A percentile compares a stretch with the other conserved stretches of the same genome.
phyloP scores from a whole-genome alignment of 495 filamentous ascomycete species.

The Aspergillus bridgeri region DNA sequence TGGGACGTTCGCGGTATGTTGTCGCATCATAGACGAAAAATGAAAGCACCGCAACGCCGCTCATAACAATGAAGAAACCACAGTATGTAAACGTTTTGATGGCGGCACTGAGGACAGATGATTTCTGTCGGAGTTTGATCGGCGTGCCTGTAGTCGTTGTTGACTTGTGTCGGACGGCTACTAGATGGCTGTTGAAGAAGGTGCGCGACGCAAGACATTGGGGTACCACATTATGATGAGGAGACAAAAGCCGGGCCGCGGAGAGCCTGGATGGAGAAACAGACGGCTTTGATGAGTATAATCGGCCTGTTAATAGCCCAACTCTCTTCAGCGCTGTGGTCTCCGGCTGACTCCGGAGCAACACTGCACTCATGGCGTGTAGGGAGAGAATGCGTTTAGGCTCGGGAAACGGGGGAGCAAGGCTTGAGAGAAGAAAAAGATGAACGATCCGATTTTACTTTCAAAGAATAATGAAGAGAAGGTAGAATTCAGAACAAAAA shows the following conservation, averaged over 20 bases:
- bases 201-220: constrained; percentile 27
- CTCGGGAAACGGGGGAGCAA: neutral
- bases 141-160: constrained; percentile 15
- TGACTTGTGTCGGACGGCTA: constrained; percentile 31
- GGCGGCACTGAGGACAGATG: constrained; percentile 19
- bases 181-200: constrained; percentile 20
- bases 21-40: constrained; percentile 96
- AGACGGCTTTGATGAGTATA: constrained; percentile 16
- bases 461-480: neutral
- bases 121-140: constrained; percentile 10
- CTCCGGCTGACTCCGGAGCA: constrained; percentile 37
- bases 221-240: constrained; percentile 21
- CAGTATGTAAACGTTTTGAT: constrained; percentile 52
- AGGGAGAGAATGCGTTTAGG: constrained; percentile 8
- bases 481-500: neutral
- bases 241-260: constrained; percentile 20
- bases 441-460: neutral
- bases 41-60: constrained; percentile 56
- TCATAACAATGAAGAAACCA: constrained; percentile 56
- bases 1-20: constrained; percentile 72
- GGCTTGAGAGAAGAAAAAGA: neutral
- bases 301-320: constrained; percentile 23
- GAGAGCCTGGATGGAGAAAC: constrained; percentile 10
- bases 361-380: constrained; percentile 35
- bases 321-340: constrained; percentile 31